A percentile compares a stretch with the other conserved stretches of the same genome.
Evolutionary conservation across 1,139 yeast genomes (phyloP).

Genomic region (Zhuliangozyma blackwelliae): DNA sequence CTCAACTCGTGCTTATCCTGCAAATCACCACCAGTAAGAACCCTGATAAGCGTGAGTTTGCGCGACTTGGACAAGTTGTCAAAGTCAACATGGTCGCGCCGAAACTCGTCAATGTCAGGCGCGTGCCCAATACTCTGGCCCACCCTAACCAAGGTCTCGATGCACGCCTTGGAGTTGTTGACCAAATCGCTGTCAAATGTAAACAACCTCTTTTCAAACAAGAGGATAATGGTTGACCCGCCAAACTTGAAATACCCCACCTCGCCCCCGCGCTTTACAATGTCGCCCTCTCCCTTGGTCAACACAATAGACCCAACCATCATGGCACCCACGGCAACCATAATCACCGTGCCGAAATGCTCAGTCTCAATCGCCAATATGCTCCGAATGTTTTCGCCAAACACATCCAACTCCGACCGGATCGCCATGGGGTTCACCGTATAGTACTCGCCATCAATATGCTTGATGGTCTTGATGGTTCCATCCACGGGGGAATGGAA

Average conservation of each 20-base stretch:
- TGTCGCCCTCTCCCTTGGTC: constrained; percentile 60
- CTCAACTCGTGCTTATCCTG: constrained; percentile 25
- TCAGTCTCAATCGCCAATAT: constrained; percentile 71
- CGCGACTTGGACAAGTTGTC: constrained; percentile 45
- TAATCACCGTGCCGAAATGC: constrained; percentile 69
- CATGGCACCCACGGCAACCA: constrained; percentile 94
- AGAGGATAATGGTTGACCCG: constrained; percentile 76
- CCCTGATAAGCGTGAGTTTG: constrained; percentile 53
- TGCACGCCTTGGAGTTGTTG: constrained; percentile 59
- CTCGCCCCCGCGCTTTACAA: constrained; percentile 69
- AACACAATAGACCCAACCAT: constrained; percentile 92
- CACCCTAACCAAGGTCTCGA: constrained; percentile 81
- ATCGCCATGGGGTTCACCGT: constrained; percentile 98
- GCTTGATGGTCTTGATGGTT: constrained; percentile 55
- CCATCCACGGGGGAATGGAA: constrained; percentile 90
- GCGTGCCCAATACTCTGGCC: constrained; percentile 91
- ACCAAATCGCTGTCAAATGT: constrained; percentile 71
- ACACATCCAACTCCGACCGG: constrained; percentile 82
- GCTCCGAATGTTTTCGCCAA: constrained; percentile 84
- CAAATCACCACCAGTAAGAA: constrained; percentile 55
- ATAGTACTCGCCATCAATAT: constrained; percentile 84
- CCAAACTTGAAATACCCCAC: constrained; percentile 95
- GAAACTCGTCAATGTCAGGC: constrained; percentile 44
- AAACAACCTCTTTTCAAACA: constrained; percentile 36
- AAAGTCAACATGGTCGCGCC: constrained; percentile 45